Evolutionary conservation across 1,284 basidiomycete species (phyloP).

Genomic region (Hemileia vastatrix): DNA sequence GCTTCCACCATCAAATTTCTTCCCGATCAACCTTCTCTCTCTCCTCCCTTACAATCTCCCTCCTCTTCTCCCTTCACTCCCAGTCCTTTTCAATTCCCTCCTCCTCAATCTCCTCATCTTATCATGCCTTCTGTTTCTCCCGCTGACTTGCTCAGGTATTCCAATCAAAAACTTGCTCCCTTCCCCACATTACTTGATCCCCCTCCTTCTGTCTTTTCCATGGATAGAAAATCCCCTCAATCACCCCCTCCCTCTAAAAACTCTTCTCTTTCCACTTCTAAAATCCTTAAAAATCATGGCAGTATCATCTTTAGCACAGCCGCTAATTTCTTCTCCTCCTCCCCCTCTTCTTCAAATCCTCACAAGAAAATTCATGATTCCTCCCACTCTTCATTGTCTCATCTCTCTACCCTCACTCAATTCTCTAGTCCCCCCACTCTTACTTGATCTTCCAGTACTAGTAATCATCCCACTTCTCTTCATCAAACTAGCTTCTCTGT

Average conservation of each 20-base stretch:
- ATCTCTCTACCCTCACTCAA: constrained; percentile 6
- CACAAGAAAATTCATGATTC: too few species aligned
- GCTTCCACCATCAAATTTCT: not conserved
- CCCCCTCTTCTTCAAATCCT: not conserved
- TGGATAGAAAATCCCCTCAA: too few species aligned
- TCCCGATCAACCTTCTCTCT: constrained; percentile 5
- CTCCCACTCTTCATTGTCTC: constrained; percentile 5
- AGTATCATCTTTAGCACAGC: constrained; percentile 14
- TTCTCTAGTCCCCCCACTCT: constrained; percentile 2
- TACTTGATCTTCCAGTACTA: too few species aligned
- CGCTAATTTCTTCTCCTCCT: constrained; percentile 18
- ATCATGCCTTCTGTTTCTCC: constrained; percentile 60
- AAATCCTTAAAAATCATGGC: constrained; percentile 1
- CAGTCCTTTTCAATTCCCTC: constrained; percentile 49
- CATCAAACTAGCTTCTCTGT: too few species aligned
- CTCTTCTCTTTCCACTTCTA: not conserved
- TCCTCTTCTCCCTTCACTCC: constrained; percentile 47
- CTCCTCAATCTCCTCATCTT: constrained; percentile 54
- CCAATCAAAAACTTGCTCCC: constrained; percentile 70
- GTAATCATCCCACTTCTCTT: too few species aligned
- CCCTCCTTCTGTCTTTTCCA: constrained; percentile 1
- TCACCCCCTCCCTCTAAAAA: constrained; percentile 6
- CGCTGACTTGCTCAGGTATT: constrained; percentile 56
- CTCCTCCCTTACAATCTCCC: not conserved
- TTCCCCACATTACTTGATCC: constrained; percentile 54